Evolutionary conservation across 1,139 yeast species (phyloP).

Genomic region (Blastobotrys persicus): DNA sequence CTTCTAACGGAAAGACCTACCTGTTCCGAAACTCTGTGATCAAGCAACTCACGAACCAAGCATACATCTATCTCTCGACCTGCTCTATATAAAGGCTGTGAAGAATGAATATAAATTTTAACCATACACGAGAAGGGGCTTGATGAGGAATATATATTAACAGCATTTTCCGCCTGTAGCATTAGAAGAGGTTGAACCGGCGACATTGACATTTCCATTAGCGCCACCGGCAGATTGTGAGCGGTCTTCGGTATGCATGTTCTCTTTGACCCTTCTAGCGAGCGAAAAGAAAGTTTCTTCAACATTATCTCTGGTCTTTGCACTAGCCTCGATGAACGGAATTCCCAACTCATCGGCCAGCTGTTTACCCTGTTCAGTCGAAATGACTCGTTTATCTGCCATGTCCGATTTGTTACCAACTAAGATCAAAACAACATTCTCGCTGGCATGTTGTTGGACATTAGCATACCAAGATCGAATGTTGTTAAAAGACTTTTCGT

Average conservation of each 20-base stretch:
- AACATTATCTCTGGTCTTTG: constrained; percentile 89
- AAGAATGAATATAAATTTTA: too few species aligned
- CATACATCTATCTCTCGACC: too few species aligned
- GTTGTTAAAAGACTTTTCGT: constrained; percentile 85
- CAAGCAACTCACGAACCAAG: too few species aligned
- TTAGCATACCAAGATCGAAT: constrained; percentile 90
- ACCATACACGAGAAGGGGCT: neutral
- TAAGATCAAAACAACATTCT: constrained; percentile 87
- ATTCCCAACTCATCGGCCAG: constrained; percentile 85
- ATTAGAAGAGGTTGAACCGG: constrained; percentile 15
- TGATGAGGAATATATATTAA: constrained; percentile 14
- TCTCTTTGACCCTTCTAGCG: constrained; percentile 85
- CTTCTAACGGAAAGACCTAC: too few species aligned
- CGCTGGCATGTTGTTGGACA: constrained; percentile 94
- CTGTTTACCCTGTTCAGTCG: constrained; percentile 84
- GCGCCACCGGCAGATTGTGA: constrained; percentile 20
- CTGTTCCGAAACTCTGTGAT: too few species aligned
- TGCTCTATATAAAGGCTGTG: too few species aligned
- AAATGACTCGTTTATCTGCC: constrained; percentile 64
- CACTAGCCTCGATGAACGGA: constrained; percentile 93
- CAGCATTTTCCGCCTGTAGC: constrained; percentile 28
- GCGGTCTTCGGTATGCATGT: constrained; percentile 46
- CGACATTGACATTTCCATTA: constrained; percentile 29
- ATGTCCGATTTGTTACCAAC: constrained; percentile 96
- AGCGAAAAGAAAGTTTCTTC: constrained; percentile 87